Evolutionary conservation across 2,329 filamentous ascomycete genomes (phyloP), one percentile per base, ranked within the genome.

Genomic region (Hypomyces perniciosus): DNA sequence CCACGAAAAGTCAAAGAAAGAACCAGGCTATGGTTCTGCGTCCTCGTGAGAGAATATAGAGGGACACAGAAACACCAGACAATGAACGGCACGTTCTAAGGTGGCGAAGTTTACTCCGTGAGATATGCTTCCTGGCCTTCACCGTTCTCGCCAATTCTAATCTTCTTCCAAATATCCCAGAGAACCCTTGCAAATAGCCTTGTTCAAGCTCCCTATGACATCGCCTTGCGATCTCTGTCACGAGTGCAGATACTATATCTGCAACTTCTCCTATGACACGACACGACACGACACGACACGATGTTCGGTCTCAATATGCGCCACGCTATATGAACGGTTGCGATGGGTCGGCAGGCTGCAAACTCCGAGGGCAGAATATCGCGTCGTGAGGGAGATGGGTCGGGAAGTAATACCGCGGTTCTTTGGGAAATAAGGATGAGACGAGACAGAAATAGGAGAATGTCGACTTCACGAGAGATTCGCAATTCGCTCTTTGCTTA

Each of bases 31-130:
- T 47, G 44, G 30, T 29, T 37, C 35, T 13, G 34, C 40, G 31
- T 31, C 41, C 33, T 43, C 50, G 28, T n/a, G 31, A 31, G 41
- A 41, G 31, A 44, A 27, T 44, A 41, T 40, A 34, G 33, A 33
- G 31, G 39, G 48, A 43, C 41, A 46, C 43, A 35, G 38, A 50
- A 42, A 39, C 56, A 54, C 53, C 53, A 48, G 45, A 56, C 56
- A 61, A 44, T 37, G 54, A 55, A 46, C 48, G 53, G 54, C 59
- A 61, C 55, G 54, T 54, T 61, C 57, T 42, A 54, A 58, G 56
- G 52, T 54, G 54, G 57, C 50, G 54, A 59, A 59, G 52, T 63
- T 57, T 65, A 65, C 64, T 64, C 62, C 62, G 59, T 63, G 53
- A 58, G 56, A 51, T 55, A 52, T 50, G 53, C 51, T 54, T 57